Conservation (phyloP, 169 alveolate genomes). For the Babesia divergens region DNA sequence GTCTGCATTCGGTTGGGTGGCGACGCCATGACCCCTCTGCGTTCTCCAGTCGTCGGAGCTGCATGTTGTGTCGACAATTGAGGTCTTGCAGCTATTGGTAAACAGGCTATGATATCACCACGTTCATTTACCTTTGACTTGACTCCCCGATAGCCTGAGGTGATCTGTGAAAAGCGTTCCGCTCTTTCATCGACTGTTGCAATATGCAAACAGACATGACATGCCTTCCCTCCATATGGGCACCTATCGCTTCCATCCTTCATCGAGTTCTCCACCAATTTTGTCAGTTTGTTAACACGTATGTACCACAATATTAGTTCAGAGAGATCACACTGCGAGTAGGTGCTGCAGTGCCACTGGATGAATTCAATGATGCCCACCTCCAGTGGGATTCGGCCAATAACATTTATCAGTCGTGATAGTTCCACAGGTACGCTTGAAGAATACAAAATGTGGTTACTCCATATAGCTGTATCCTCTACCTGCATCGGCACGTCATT, state of each 20-base stretch:
- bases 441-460: neutral
- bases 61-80: neutral
- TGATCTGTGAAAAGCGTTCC: neutral
- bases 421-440: neutral
- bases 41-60: neutral
- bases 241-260: neutral
- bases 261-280: neutral
- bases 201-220: conserved; percentile 28
- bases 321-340: neutral
- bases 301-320: conserved; percentile 7
- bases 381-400: conserved; percentile 16
- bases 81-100: conserved; percentile 52
- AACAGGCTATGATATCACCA: conserved; percentile 35
- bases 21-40: neutral
- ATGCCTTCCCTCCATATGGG: conserved; percentile 30
- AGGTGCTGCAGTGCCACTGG: conserved; percentile 6
- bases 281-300: neutral
- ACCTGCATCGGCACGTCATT: conserved; percentile 11
- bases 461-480: neutral
- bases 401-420: neutral
- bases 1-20: neutral
- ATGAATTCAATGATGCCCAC: conserved; percentile 4
- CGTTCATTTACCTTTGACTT: conserved; percentile 32
- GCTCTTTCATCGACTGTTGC: neutral
- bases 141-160: neutral